Conservation (phyloP, 805 yeast species). For the Ogataea haglerorum region DNA sequence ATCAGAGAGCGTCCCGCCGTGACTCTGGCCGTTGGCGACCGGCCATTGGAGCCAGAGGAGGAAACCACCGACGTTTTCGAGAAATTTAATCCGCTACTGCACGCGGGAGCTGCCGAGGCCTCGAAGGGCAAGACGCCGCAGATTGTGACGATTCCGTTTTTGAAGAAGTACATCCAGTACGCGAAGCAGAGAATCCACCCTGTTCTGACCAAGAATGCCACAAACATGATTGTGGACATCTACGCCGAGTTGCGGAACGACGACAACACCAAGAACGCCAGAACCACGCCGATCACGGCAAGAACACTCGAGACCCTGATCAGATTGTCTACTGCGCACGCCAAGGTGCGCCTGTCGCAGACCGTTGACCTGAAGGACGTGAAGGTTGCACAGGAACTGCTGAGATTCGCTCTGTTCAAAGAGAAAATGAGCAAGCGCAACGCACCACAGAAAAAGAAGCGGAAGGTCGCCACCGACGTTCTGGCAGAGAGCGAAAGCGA, state of each 20-base stretch:
- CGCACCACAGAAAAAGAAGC: conserved; percentile 37
- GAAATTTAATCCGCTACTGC: conserved; percentile 75
- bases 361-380: conserved; percentile 78
- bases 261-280: conserved; percentile 53
- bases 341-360: conserved; percentile 84
- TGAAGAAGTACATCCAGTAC: conserved; percentile 89
- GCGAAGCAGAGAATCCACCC: conserved; percentile 89
- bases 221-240: conserved; percentile 73
- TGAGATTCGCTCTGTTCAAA: conserved; percentile 82
- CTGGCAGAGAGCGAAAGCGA: conserved; percentile 23
- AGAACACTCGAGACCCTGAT: conserved; percentile 95
- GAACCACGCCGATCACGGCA: conserved; percentile 95
- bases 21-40: conserved; percentile 78
- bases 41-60: conserved; percentile 41
- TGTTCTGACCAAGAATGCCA: conserved; percentile 69
- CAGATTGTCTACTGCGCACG: conserved; percentile 94
- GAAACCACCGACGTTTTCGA: conserved; percentile 70
- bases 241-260: conserved; percentile 83
- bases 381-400: conserved; percentile 74
- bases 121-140: conserved; percentile 37
- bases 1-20: conserved; percentile 71
- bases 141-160: conserved; percentile 73
- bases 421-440: conserved; percentile 43
- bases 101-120: conserved; percentile 66
- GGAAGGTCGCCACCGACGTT: conserved; percentile 16